phyloP scores from a whole-genome alignment of 1,284 basidiomycete genomes.

The Trichosporon faecale region DNA sequence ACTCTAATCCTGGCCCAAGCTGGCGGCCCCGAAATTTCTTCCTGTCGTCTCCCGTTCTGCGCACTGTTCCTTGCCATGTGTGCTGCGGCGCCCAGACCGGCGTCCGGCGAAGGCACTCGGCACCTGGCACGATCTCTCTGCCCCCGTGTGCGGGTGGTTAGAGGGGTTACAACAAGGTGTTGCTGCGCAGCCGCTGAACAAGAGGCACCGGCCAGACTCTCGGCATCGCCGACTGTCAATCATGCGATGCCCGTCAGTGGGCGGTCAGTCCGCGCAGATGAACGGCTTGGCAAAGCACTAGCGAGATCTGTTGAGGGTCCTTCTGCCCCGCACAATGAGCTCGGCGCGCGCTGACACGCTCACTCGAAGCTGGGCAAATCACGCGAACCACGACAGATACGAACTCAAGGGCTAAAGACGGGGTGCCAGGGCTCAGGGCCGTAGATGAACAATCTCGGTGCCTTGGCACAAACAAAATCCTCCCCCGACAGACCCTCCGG shows the following conservation, averaged over 20 bases:
- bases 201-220: background rate
- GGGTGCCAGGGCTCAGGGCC: background rate
- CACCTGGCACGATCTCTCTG: background rate
- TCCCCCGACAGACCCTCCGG: background rate
- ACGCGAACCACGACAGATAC: background rate
- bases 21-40: background rate
- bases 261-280: too few species aligned
- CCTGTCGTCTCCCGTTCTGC: background rate
- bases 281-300: too few species aligned
- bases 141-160: background rate
- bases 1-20: background rate
- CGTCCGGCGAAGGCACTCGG: background rate
- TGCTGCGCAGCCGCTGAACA: background rate
- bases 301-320: too few species aligned
- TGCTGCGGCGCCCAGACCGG: background rate
- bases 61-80: background rate
- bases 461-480: constrained; percentile 3
- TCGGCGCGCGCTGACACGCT: background rate
- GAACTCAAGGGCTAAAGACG: background rate
- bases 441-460: constrained; percentile 2
- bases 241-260: background rate
- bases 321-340: background rate
- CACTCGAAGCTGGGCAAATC: background rate
- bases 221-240: background rate
- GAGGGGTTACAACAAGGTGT: background rate